Evolutionary conservation across 78 protist genomes (phyloP).

Genomic region (Polysphondylium violaceum): DNA sequence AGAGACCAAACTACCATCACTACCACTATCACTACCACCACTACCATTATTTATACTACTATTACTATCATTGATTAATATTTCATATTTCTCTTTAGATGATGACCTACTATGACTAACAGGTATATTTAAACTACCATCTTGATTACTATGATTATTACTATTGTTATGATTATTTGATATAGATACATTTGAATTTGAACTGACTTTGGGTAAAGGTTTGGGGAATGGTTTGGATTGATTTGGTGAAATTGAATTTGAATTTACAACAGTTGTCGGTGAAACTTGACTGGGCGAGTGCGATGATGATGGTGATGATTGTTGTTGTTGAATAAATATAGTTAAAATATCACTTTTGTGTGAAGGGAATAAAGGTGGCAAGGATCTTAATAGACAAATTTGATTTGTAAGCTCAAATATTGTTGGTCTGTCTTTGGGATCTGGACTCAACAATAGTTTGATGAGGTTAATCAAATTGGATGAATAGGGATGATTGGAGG

Average conservation of each 20-base stretch:
- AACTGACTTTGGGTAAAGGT: constrained; percentile 16
- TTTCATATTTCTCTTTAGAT: too few species aligned
- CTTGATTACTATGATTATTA: neutral
- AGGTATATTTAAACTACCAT: too few species aligned
- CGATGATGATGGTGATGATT: neutral
- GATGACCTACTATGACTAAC: too few species aligned
- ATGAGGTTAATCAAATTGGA: constrained; percentile 21
- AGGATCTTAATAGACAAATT: neutral
- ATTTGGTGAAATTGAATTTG: too few species aligned
- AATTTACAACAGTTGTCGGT: too few species aligned
- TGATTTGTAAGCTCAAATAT: constrained; percentile 57
- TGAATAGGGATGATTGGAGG: constrained; percentile 21
- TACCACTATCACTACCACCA: neutral
- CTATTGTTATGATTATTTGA: neutral
- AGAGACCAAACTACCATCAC: neutral
- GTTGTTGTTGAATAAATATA: neutral
- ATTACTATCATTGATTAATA: neutral
- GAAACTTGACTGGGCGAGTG: too few species aligned
- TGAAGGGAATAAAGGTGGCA: constrained; percentile 19
- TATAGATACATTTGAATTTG: neutral
- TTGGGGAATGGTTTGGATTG: neutral
- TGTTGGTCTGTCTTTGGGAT: constrained; percentile 43
- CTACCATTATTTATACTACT: neutral
- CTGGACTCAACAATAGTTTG: constrained; percentile 49
- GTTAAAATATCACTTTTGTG: constrained; percentile 8